Evolutionary conservation across 2,329 filamentous ascomycete species (phyloP).

Genomic region (Ceratocystiopsis brevicomis): DNA sequence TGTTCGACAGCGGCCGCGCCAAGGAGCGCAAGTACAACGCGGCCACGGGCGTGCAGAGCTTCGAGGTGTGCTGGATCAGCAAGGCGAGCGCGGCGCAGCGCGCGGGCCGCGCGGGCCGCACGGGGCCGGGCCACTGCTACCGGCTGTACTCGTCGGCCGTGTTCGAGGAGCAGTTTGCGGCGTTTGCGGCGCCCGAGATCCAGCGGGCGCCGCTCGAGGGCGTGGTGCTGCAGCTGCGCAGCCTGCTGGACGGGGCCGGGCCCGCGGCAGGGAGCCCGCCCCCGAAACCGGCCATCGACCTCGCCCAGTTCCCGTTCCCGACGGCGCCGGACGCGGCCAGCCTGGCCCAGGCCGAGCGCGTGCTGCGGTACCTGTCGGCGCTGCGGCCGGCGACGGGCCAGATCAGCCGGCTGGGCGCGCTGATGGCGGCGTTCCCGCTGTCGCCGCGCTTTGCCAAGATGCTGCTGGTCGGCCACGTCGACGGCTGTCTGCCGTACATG

Average conservation of each 20-base stretch:
- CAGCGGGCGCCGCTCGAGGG: constrained; percentile 82
- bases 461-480: constrained; percentile 67
- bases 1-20: constrained; percentile 82
- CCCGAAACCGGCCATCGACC: constrained; percentile 67
- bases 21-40: constrained; percentile 84
- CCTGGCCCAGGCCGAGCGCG: constrained; percentile 65
- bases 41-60: constrained; percentile 83
- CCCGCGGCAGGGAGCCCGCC: no score
- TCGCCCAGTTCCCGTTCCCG: constrained; percentile 90
- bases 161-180: constrained; percentile 71
- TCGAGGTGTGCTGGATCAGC: constrained; percentile 90
- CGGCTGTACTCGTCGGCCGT: constrained; percentile 85
- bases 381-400: constrained; percentile 36
- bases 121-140: constrained; percentile 90
- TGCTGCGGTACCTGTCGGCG: constrained; percentile 72
- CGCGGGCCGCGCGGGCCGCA: constrained; percentile 84
- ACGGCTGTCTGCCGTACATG: constrained; percentile 67
- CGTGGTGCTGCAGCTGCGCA: constrained; percentile 60
- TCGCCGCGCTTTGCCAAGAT: constrained; percentile 84
- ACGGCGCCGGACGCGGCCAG: constrained; percentile 65
- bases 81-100: constrained; percentile 89
- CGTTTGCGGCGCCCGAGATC: constrained; percentile 78
- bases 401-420: constrained; percentile 65
- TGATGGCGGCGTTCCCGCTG: constrained; percentile 76
- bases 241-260: no score